phyloP scores from a whole-genome alignment of 2,329 filamentous ascomycete genomes.

The Malbranchea zuffiana region DNA sequence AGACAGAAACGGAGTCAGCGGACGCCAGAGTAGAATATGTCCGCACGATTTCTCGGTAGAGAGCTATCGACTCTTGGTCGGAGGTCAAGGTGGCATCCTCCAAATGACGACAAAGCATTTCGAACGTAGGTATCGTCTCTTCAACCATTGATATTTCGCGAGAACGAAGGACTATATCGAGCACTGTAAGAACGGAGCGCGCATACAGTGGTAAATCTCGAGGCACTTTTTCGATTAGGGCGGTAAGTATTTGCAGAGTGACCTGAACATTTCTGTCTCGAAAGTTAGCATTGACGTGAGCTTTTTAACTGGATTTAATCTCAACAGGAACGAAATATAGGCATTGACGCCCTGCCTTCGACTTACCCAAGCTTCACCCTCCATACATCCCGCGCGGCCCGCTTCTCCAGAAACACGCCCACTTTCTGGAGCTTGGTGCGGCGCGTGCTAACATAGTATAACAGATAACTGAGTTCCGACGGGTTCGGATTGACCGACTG shows the following conservation, averaged over 20 bases:
- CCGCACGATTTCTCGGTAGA: conserved; percentile 72
- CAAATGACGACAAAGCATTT: conserved; percentile 79
- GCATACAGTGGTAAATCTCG: conserved; percentile 86
- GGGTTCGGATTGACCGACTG: conserved; percentile 92
- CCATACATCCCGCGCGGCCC: conserved; percentile 84
- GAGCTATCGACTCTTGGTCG: conserved; percentile 68
- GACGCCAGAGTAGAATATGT: conserved; percentile 73
- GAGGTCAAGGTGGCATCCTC: conserved; percentile 75
- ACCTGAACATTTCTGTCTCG: conserved; percentile 72
- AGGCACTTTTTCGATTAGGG: conserved; percentile 84
- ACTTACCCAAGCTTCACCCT: conserved; percentile 73
- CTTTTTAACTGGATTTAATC: too few species aligned
- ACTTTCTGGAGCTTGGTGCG: conserved; percentile 95
- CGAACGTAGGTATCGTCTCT: conserved; percentile 74
- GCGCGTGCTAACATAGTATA: conserved; percentile 92
- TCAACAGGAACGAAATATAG: too few species aligned
- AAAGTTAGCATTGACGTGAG: conserved; percentile 4
- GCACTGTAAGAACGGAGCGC: conserved; percentile 69
- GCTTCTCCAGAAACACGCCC: conserved; percentile 85
- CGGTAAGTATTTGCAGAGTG: conserved; percentile 81
- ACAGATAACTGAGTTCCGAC: conserved; percentile 89
- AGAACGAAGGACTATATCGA: conserved; percentile 71
- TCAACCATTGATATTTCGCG: conserved; percentile 88
- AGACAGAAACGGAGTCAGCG: conserved; percentile 37
- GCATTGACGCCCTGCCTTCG: too few species aligned